phyloP scores from a whole-genome alignment of 2,329 filamentous ascomycete genomes.

The Fusarium sp. region DNA sequence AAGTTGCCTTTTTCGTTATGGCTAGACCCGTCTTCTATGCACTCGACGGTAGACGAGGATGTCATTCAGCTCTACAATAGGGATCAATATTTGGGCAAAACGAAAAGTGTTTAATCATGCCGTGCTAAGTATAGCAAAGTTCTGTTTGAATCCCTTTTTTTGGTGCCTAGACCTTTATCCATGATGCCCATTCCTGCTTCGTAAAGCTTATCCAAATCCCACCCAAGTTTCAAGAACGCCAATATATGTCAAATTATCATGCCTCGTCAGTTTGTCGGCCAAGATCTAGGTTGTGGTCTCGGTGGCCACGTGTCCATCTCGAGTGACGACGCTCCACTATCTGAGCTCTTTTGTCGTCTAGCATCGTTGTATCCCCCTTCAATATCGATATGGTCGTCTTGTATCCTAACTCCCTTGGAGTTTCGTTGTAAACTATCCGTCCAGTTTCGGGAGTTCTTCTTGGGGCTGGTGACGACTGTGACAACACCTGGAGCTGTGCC shows the following conservation, averaged over 20 bases:
- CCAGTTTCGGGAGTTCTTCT: slow-evolving; percentile 31
- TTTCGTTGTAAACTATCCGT: slow-evolving; percentile 32
- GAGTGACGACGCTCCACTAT: slow-evolving; percentile 32
- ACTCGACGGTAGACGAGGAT: background rate
- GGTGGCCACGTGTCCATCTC: slow-evolving; percentile 39
- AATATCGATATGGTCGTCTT: slow-evolving; percentile 39
- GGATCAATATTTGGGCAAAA: background rate
- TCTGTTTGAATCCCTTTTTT: background rate
- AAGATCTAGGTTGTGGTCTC: slow-evolving; percentile 32
- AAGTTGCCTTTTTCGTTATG: background rate
- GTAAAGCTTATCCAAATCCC: slow-evolving; percentile 1
- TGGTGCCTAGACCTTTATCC: background rate
- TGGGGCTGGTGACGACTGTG: slow-evolving; percentile 19
- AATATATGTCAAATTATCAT: slow-evolving; percentile 6
- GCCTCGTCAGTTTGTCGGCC: slow-evolving; percentile 13
- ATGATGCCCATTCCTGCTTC: background rate
- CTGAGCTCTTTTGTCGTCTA: slow-evolving; percentile 27
- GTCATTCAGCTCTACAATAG: background rate
- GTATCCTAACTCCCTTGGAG: slow-evolving; percentile 36
- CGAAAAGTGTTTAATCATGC: background rate
- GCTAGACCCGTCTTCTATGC: background rate
- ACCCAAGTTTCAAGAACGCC: slow-evolving; percentile 20
- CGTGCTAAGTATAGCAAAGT: background rate
- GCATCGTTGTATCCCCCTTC: slow-evolving; percentile 25
- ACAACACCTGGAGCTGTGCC: slow-evolving; percentile 29